These are phyloP conservation scores for Phytophthora capsici DNA, from an alignment of 352 stramenopile genomes.

Conservation along the genomic window DNA sequence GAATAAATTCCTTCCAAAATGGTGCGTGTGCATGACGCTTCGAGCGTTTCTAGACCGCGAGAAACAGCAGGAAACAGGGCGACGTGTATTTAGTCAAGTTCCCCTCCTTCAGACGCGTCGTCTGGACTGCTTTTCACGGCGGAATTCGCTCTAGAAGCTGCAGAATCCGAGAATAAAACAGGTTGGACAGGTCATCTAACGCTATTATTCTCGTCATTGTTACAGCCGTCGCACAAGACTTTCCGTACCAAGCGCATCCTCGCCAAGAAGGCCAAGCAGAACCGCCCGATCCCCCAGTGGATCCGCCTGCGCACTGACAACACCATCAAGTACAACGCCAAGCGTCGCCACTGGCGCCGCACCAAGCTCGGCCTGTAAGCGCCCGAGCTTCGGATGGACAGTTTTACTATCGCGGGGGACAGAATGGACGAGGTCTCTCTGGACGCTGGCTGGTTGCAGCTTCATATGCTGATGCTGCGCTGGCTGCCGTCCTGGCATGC, in stretches of 20 bases:
- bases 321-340: slow-evolving; percentile 99
- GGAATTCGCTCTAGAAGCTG: slow-evolving; percentile 2
- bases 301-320: slow-evolving; percentile 99
- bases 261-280: slow-evolving; percentile 99
- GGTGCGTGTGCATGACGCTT: slow-evolving; percentile 27
- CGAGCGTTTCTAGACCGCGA: neutral
- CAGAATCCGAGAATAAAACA: neutral
- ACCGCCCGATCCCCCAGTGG: slow-evolving; percentile 99
- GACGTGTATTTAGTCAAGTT: neutral
- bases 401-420: slow-evolving; percentile 27
- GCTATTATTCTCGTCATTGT: neutral
- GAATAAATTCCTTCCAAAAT: slow-evolving; percentile 55
- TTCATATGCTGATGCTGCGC: neutral
- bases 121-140: neutral
- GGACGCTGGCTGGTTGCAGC: slow-evolving; percentile 9
- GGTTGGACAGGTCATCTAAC: too few relatives aligned
- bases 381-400: slow-evolving; percentile 19
- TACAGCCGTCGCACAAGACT: slow-evolving; percentile 99
- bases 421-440: slow-evolving; percentile 32
- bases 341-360: slow-evolving; percentile 99
- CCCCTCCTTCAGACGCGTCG: neutral
- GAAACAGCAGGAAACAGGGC: neutral
- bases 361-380: slow-evolving; percentile 99
- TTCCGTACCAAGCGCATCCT: slow-evolving; percentile 99
- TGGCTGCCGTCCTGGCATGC: slow-evolving; percentile 14